Conservation (phyloP, 108 stramenopile species). For the Cyclotella sp. region DNA sequence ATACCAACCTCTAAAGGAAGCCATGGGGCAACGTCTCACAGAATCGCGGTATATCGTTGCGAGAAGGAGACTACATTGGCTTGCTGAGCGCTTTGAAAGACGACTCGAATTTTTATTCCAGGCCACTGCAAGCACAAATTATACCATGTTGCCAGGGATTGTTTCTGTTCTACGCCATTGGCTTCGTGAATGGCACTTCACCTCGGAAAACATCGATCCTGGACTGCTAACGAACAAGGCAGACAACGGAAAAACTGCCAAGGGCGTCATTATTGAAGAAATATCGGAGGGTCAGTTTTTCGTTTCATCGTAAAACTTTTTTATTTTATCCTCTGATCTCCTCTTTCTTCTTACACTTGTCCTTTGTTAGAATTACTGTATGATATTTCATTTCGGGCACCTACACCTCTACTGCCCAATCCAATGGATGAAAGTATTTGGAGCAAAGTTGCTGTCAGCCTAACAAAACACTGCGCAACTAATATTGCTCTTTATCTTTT, state of each 20-base stretch:
- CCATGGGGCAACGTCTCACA: background rate
- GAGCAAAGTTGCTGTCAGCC: slow-evolving; percentile 22
- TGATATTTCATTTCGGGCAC: background rate
- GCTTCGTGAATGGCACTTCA: background rate
- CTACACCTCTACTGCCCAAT: slow-evolving; percentile 8
- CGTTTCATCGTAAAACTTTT: background rate
- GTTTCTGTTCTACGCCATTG: background rate
- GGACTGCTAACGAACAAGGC: background rate
- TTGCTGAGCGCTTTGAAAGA: slow-evolving; percentile 4
- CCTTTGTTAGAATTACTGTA: slow-evolving; percentile 26
- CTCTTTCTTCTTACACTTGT: background rate
- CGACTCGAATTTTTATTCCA: slow-evolving; percentile 23
- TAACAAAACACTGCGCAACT: background rate
- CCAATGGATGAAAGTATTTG: slow-evolving; percentile 15
- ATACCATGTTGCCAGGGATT: background rate
- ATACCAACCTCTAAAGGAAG: slow-evolving; percentile 19
- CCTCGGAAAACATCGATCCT: background rate
- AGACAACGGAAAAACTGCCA: background rate
- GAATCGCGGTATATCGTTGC: slow-evolving; percentile 25
- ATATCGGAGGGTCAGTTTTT: slow-evolving; percentile 6
- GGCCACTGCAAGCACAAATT: background rate
- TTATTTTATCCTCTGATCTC: background rate
- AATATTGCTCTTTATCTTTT: slow-evolving; percentile 16
- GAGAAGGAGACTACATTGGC: slow-evolving; percentile 38
- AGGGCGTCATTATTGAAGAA: slow-evolving; percentile 2